Evolutionary conservation across 768 basidiomycete species (phyloP).

Genomic region (Naematelia encephala): DNA sequence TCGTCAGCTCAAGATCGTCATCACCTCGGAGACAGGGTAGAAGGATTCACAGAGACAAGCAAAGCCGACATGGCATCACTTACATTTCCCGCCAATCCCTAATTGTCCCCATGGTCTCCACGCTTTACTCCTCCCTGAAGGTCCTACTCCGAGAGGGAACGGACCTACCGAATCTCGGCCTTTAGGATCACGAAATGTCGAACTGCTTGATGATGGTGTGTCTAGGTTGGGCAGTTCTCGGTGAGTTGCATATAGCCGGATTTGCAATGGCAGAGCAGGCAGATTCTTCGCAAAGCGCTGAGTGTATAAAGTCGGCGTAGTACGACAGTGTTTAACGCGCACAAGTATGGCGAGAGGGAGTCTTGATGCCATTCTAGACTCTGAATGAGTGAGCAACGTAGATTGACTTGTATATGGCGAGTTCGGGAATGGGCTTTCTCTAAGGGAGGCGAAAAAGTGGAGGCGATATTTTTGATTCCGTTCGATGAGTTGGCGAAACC

Average conservation of each 20-base stretch:
- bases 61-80: slow-evolving; percentile 11
- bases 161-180: slow-evolving; percentile 38
- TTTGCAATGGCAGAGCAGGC: not conserved
- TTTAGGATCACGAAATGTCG: slow-evolving; percentile 3
- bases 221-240: slow-evolving; percentile 6
- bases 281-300: not conserved
- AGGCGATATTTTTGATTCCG: slow-evolving; percentile 11
- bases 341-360: not conserved
- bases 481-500: not conserved
- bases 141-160: slow-evolving; percentile 48
- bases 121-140: slow-evolving; percentile 38
- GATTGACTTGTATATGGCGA: too few relatives aligned
- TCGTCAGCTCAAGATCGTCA: not conserved
- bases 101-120: slow-evolving; percentile 48
- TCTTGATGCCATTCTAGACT: not conserved
- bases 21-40: too few relatives aligned
- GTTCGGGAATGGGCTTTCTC: not conserved
- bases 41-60: too few relatives aligned
- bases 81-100: slow-evolving; percentile 46
- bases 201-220: not conserved
- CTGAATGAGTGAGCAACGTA: too few relatives aligned
- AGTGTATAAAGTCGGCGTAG: not conserved
- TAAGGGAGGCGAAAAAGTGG: not conserved
- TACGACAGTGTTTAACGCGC: not conserved
- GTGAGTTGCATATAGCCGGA: slow-evolving; percentile 16